Evolutionary conservation across 371 early-diverging fungal genomes (phyloP).

Genomic region (Lichtheimia ornata): DNA sequence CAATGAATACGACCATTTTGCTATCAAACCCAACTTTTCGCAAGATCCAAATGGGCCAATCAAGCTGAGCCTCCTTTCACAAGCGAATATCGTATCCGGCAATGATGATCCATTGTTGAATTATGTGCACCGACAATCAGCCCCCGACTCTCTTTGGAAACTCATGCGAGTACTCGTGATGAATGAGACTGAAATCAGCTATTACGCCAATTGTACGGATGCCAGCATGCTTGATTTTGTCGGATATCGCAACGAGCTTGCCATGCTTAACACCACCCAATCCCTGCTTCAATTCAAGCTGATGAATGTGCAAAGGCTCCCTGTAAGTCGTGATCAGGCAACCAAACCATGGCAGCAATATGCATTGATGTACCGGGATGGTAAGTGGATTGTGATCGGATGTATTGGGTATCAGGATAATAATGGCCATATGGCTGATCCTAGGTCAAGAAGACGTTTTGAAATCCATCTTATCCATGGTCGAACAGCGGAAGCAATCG

Average conservation of each 20-base stretch:
- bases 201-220: conserved; percentile 24
- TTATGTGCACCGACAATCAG: conserved; percentile 43
- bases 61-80: conserved; percentile 47
- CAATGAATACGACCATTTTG: conserved; percentile 52
- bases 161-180: conserved; percentile 67
- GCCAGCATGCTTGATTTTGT: conserved; percentile 36
- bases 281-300: conserved; percentile 34
- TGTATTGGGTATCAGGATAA: too few species aligned
- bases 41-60: conserved; percentile 51
- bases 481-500: conserved; percentile 22
- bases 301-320: conserved; percentile 22
- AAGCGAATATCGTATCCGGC: conserved; percentile 33
- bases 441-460: conserved; percentile 35
- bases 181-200: conserved; percentile 48
- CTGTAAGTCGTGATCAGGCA: conserved; percentile 14
- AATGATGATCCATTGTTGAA: conserved; percentile 31
- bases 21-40: conserved; percentile 59
- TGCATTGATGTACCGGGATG: conserved; percentile 52
- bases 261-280: conserved; percentile 44
- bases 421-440: neutral
- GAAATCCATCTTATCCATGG: conserved; percentile 18
- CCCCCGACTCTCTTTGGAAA: conserved; percentile 48
- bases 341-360: conserved; percentile 37
- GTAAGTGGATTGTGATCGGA: conserved; percentile 18
- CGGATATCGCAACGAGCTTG: conserved; percentile 52